Conservation (phyloP, 306 rosid genomes). For the Pterocarpus santalinus region DNA sequence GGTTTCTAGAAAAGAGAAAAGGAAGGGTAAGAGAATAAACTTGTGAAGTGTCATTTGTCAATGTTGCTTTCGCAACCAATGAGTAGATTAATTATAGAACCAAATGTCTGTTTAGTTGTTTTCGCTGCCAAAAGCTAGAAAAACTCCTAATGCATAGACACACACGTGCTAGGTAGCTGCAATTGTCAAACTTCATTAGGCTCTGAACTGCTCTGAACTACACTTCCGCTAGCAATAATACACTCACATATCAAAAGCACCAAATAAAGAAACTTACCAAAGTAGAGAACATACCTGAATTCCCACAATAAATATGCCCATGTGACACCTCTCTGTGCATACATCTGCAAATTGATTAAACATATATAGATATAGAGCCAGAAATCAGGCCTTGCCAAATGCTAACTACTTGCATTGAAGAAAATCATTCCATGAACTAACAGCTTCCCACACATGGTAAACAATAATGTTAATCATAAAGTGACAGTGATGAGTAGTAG, state of each 20-base stretch:
- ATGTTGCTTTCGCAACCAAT: slow-evolving; percentile 39
- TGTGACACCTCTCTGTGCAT: slow-evolving; percentile 35
- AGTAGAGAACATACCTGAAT: slow-evolving; percentile 2
- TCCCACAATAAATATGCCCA: slow-evolving; percentile 35
- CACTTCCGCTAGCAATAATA: not conserved
- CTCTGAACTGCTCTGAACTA: slow-evolving; percentile 26
- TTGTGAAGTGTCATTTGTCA: slow-evolving; percentile 52
- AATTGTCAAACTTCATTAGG: slow-evolving; percentile 36
- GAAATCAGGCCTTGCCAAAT: not conserved
- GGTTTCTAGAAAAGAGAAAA: slow-evolving; percentile 27
- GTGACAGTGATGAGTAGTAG: too few species aligned
- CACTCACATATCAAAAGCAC: not conserved
- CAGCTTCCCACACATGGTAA: not conserved
- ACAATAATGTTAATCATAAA: not conserved
- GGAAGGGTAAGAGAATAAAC: slow-evolving; percentile 19
- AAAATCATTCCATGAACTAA: slow-evolving; percentile 22
- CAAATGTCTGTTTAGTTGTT: slow-evolving; percentile 53
- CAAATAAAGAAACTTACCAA: slow-evolving; percentile 18
- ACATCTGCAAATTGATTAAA: not conserved
- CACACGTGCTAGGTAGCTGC: slow-evolving; percentile 55
- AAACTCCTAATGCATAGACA: slow-evolving; percentile 26
- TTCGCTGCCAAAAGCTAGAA: slow-evolving; percentile 40
- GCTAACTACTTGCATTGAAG: not conserved
- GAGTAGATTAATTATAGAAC: slow-evolving; percentile 47
- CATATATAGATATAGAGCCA: not conserved